Evolutionary conservation across 495 filamentous ascomycete species (phyloP).

Genomic region (Recurvomyces mirabilis): DNA sequence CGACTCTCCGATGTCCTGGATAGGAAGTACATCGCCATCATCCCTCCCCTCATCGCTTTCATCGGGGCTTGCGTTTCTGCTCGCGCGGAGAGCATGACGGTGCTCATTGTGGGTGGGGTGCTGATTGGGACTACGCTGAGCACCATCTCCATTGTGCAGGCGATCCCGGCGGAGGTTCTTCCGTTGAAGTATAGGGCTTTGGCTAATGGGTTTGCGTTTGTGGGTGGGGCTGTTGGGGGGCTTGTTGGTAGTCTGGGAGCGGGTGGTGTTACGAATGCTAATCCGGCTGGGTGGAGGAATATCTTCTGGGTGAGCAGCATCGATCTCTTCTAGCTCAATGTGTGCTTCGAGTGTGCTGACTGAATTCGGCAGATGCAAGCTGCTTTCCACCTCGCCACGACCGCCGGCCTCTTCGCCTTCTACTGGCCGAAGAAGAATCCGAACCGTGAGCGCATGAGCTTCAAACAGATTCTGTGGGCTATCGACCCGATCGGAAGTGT

Average conservation of each 20-base stretch:
- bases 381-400: constrained; percentile 38
- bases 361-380: constrained; percentile 37
- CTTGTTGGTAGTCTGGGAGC: constrained; percentile 38
- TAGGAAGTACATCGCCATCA: constrained; percentile 39
- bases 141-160: constrained; percentile 43
- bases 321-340: background rate
- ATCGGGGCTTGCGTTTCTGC: constrained; percentile 42
- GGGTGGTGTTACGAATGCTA: constrained; percentile 40
- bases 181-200: constrained; percentile 43
- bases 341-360: background rate
- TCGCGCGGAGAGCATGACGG: constrained; percentile 41
- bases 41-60: constrained; percentile 42
- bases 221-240: constrained; percentile 40
- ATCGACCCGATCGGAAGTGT: constrained; percentile 43
- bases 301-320: constrained; percentile 39
- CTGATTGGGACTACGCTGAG: constrained; percentile 42
- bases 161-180: constrained; percentile 44
- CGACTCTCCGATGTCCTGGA: constrained; percentile 45
- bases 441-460: constrained; percentile 35
- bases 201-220: constrained; percentile 40
- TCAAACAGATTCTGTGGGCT: constrained; percentile 38
- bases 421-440: constrained; percentile 37
- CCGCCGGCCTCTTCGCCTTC: constrained; percentile 38
- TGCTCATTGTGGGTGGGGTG: constrained; percentile 46
- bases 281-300: constrained; percentile 39